Conservation (phyloP, 2,329 filamentous ascomycete species). For the Shiraia bambusicola region DNA sequence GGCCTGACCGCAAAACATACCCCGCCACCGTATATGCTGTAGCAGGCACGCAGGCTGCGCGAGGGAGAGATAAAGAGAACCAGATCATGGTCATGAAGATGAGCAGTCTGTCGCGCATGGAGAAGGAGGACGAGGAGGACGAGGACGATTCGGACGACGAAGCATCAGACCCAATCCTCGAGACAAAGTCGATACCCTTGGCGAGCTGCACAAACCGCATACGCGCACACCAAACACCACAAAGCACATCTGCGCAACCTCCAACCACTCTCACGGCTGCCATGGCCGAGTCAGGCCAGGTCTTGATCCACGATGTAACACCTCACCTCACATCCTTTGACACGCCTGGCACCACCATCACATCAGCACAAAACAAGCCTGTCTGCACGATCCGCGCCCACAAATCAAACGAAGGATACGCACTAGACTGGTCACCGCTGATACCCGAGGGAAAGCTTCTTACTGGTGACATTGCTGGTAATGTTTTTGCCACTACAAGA, state of each 20-base stretch:
- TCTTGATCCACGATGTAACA: slow-evolving; percentile 93
- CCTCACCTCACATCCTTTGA: slow-evolving; percentile 89
- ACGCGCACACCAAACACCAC: slow-evolving; percentile 77
- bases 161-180: slow-evolving; percentile 81
- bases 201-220: slow-evolving; percentile 91
- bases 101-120: slow-evolving; percentile 86
- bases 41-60: slow-evolving; percentile 88
- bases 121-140: slow-evolving; percentile 71
- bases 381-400: slow-evolving; percentile 85
- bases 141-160: slow-evolving; percentile 69
- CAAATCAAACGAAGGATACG: slow-evolving; percentile 85
- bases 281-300: slow-evolving; percentile 86
- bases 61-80: slow-evolving; percentile 75
- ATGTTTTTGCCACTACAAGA: slow-evolving; percentile 84
- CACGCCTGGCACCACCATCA: slow-evolving; percentile 77
- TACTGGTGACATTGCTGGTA: slow-evolving; percentile 86
- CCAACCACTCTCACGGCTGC: slow-evolving; percentile 82
- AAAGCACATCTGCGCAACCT: slow-evolving; percentile 68
- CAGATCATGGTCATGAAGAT: slow-evolving; percentile 95
- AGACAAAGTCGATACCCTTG: slow-evolving; percentile 85
- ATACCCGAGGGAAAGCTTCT: slow-evolving; percentile 80
- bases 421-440: slow-evolving; percentile 91
- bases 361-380: slow-evolving; percentile 81
- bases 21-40: slow-evolving; percentile 95
- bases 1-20: slow-evolving; percentile 88